phyloP scores from a whole-genome alignment of 306 rosid genomes.

The Alnus rubra region DNA sequence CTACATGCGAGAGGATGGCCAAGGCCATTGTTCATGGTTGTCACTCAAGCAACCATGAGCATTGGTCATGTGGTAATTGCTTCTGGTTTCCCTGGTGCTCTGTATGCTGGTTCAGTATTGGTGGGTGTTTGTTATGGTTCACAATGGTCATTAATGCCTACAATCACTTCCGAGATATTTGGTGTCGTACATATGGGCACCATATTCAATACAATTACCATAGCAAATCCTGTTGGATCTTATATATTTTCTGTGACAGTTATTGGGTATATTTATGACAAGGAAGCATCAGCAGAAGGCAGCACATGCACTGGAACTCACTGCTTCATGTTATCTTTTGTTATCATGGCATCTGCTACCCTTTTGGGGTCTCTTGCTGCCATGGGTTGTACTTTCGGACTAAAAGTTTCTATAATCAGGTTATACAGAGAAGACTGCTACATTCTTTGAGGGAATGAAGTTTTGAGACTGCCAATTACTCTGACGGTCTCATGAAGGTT shows the following conservation, averaged over 20 bases:
- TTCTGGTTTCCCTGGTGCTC: slow-evolving; percentile 11
- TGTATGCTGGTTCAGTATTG: slow-evolving; percentile 9
- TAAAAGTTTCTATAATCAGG: slow-evolving; percentile 44
- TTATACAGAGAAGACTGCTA: slow-evolving; percentile 37
- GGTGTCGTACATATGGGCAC: slow-evolving; percentile 8
- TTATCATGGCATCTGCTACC: slow-evolving; percentile 56
- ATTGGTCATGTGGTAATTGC: slow-evolving; percentile 9
- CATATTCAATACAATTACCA: slow-evolving; percentile 8
- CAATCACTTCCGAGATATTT: slow-evolving; percentile 6
- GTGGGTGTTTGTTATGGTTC: slow-evolving; percentile 16
- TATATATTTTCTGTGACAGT: slow-evolving; percentile 9
- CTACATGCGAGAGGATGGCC: neutral
- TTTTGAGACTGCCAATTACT: neutral
- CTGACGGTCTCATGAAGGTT: neutral
- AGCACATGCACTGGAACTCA: slow-evolving; percentile 47
- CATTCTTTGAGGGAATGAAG: slow-evolving; percentile 17
- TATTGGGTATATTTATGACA: slow-evolving; percentile 28
- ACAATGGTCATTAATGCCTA: slow-evolving; percentile 7
- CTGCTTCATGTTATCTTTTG: slow-evolving; percentile 54
- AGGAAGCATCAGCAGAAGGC: slow-evolving; percentile 31
- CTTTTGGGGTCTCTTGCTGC: slow-evolving; percentile 54
- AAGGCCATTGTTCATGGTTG: slow-evolving; percentile 11
- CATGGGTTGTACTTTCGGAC: slow-evolving; percentile 54
- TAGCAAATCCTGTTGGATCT: slow-evolving; percentile 9
- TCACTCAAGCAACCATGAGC: neutral